Conservation (phyloP, 441 rosid genomes). For the Adansonia gregorii region DNA sequence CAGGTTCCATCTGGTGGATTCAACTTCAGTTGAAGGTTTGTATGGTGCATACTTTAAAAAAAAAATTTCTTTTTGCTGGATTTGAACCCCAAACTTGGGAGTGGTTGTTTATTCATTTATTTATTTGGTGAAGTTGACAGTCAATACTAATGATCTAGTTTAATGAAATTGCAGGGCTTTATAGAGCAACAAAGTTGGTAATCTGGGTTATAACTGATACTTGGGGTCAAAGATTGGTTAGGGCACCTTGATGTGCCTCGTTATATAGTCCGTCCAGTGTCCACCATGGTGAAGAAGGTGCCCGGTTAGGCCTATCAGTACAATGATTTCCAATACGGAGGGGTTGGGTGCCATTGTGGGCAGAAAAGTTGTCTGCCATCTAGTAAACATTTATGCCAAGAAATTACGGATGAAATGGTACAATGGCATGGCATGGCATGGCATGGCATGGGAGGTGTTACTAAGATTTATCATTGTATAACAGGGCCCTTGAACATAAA, state of each 20-base stretch:
- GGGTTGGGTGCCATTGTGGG: conserved; percentile 4
- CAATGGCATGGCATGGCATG: conserved; percentile 12
- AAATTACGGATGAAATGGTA: background rate
- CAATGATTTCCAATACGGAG: conserved; percentile 33
- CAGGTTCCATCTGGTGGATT: conserved; percentile 64
- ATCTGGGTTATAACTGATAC: conserved; percentile 18
- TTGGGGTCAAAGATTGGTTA: conserved; percentile 28
- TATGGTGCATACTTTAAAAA: background rate
- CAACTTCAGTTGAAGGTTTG: conserved; percentile 53
- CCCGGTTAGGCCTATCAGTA: conserved; percentile 25
- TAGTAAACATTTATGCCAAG: background rate
- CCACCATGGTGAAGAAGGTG: conserved; percentile 29
- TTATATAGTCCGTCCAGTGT: no score
- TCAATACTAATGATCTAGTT: background rate
- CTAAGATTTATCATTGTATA: background rate
- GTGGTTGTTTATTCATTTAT: background rate
- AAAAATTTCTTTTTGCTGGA: background rate
- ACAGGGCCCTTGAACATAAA: background rate
- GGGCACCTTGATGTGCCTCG: conserved; percentile 12
- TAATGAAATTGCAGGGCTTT: conserved; percentile 29
- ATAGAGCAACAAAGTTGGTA: conserved; percentile 8
- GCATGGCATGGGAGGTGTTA: background rate
- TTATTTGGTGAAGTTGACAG: background rate
- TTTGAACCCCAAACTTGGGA: background rate
- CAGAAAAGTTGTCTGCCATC: background rate